phyloP scores from a whole-genome alignment of 306 rosid genomes.

The Calophaca sinica region DNA sequence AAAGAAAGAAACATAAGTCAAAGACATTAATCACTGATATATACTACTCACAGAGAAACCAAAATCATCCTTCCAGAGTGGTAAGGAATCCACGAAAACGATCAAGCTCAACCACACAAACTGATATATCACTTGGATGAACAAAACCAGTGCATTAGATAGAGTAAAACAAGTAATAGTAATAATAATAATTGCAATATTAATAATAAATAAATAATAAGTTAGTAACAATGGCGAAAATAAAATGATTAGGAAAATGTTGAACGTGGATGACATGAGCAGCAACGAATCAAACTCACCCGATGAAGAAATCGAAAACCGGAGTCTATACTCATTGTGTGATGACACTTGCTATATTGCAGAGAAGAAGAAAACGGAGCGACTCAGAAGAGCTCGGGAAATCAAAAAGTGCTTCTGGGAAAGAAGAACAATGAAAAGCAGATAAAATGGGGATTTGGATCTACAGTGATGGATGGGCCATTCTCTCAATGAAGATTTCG shows the following conservation, averaged over 20 bases:
- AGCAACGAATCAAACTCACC: constrained; percentile 40
- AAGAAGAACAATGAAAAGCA: constrained; percentile 38
- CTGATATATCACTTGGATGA: background rate
- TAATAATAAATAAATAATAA: too few species aligned
- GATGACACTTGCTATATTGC: constrained; percentile 27
- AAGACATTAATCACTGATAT: background rate
- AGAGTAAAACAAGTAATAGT: background rate
- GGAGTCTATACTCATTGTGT: constrained; percentile 26
- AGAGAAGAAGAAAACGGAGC: constrained; percentile 5
- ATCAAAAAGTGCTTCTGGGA: constrained; percentile 46
- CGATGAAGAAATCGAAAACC: background rate
- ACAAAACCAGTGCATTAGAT: background rate
- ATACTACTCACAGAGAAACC: too few species aligned
- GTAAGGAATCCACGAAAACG: too few species aligned
- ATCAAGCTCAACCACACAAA: too few species aligned
- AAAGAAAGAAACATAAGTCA: constrained; percentile 12
- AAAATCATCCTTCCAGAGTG: too few species aligned
- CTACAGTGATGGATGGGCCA: constrained; percentile 73
- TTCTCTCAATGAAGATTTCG: constrained; percentile 61
- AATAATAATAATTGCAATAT: background rate
- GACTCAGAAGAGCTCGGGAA: constrained; percentile 37
- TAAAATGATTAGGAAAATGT: constrained; percentile 25
- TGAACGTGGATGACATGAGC: constrained; percentile 19
- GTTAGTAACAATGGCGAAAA: background rate
- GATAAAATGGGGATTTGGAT: constrained; percentile 67